Base-by-base conservation (phyloP, 495 filamentous ascomycete species). In the Penicillium daleae region DNA sequence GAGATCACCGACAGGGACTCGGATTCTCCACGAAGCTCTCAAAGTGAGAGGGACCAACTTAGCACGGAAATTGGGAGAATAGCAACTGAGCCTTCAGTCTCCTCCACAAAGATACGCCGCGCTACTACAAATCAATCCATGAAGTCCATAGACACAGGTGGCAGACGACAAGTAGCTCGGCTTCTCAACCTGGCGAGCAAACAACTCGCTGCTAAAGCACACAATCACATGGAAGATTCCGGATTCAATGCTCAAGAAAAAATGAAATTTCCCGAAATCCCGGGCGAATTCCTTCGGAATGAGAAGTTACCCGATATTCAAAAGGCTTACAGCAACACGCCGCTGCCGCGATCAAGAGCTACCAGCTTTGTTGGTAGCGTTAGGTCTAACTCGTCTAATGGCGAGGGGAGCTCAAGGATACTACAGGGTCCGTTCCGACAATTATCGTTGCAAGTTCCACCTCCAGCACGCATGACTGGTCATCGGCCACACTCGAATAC, bases 191-290 rank as follows among this genome's bases (percentile, higher is more conserved):
- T 32, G 27, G 27, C 77, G 37, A 75, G 75, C 35, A 66, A 72
- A 32, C 70, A 73, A 21, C 53, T 86, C 3, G 76, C 80, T 10
- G 75, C 72, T 1, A 76, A 79, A 55, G 70, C 75, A 0, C 68
- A 74, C 24, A 69, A 72, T 15, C 69, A 70, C 22, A 81, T 80
- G 57, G 78, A 83, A 63, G 73, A 81, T 31, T 76, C 74, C 1
- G 79, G 77, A 1, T 85, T 85, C 59, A 73, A 77, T 8, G 72
- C 63, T 0, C 74, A 77, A 9, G 69, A 71, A 39, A 77, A 78
- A n/a, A 55, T 71, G 6, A 74, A 76, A 35, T 86, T 81, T 56
- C 83, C 84, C 4, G 74, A 79, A 59, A 74, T 83, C 5, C 83
- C 83, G 2, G 83, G 81, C 6, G 84, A 86, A 56, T 66, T 64